Evolutionary conservation across 1,284 basidiomycete species (phyloP), one percentile per base, ranked within the genome.

Genomic region (Pholiota adiposa): DNA sequence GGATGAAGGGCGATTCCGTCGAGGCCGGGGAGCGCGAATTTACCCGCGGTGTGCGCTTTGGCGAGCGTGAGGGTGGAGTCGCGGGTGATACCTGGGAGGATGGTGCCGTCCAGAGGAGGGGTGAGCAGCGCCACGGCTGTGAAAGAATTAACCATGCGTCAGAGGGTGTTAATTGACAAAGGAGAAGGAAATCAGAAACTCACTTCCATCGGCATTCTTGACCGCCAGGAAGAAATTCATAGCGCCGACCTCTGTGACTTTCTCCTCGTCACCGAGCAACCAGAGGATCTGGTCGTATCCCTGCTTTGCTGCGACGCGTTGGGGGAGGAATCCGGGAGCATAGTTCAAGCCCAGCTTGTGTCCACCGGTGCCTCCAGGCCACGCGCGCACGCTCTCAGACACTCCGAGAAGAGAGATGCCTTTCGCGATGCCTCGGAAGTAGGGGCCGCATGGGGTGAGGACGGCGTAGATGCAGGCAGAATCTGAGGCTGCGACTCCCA

Each of bases 291-390:
- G 78, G 61, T 89, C 84, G 69, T 94, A 95, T 0, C 93, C 93
- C 48, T 82, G 71, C 51, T 82, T 76, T 0, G 82, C 79, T 0
- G 93, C 93, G 9, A 79, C 70, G 29, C 80, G 75, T 69, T 90
- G 88, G 0, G 90, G 85, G 9, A 82, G 69, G 72, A 94, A 89
- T 2, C 83, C 83, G 0, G 89, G 85, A 0, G 88, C 77, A 68
- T 93, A 93, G 76, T 93, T 94, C 16, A 84, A 66, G 0, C 83
- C 83, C n/a, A 91, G 74, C 72, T 90, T 90, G 75, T 82, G 76
- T 0, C 76, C 83, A 19, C 89, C 89, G 0, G 87, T 89, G 6
- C 88, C 92, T 46, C 93, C 93, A 0, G 93, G 93, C 92, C 92
- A 94, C 0, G 93, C 83, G 44, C 94, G 86, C 4, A 93, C 90